Conservation (phyloP, 1,139 yeast species). For the Entelexis sorbosivorans region DNA sequence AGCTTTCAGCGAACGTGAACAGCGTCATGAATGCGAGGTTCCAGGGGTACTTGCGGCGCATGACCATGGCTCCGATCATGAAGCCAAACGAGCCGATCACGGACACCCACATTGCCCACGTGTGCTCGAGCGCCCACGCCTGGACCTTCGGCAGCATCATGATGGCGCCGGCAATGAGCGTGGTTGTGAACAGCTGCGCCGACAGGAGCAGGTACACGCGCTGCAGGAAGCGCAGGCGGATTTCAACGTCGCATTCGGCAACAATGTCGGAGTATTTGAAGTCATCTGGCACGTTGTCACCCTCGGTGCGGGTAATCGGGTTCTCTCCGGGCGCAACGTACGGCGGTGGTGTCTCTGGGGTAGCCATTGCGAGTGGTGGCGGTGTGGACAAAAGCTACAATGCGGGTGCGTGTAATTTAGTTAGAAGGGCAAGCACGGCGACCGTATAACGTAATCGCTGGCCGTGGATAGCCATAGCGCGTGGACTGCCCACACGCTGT, state of each 20-base stretch:
- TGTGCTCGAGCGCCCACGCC: slow-evolving; percentile 49
- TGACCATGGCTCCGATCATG: slow-evolving; percentile 48
- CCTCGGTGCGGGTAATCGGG: slow-evolving; percentile 7
- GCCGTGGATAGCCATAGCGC: too few species aligned
- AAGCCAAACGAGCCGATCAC: slow-evolving; percentile 51
- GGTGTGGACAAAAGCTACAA: neutral
- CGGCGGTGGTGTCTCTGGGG: slow-evolving; percentile 12
- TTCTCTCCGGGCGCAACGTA: slow-evolving; percentile 19
- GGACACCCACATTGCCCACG: slow-evolving; percentile 51
- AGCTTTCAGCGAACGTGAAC: slow-evolving; percentile 68
- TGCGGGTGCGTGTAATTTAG: too few species aligned
- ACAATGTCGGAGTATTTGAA: slow-evolving; percentile 75
- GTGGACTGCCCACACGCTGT: too few species aligned
- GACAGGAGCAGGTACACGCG: slow-evolving; percentile 68
- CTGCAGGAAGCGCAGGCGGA: slow-evolving; percentile 65
- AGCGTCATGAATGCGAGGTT: slow-evolving; percentile 48
- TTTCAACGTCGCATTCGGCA: slow-evolving; percentile 62
- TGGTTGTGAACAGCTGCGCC: slow-evolving; percentile 52
- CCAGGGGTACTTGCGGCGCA: slow-evolving; percentile 54
- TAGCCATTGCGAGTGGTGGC: neutral
- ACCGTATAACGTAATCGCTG: too few species aligned
- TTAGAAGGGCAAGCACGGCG: too few species aligned
- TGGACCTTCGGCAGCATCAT: slow-evolving; percentile 40
- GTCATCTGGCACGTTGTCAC: slow-evolving; percentile 43
- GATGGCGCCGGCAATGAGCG: slow-evolving; percentile 48